Percentiles rank a stretch among this genome's conserved stretches.
These are phyloP conservation scores for Sugiyamaella americana DNA, from an alignment of 805 yeast genomes.

Conservation along the genomic window DNA sequence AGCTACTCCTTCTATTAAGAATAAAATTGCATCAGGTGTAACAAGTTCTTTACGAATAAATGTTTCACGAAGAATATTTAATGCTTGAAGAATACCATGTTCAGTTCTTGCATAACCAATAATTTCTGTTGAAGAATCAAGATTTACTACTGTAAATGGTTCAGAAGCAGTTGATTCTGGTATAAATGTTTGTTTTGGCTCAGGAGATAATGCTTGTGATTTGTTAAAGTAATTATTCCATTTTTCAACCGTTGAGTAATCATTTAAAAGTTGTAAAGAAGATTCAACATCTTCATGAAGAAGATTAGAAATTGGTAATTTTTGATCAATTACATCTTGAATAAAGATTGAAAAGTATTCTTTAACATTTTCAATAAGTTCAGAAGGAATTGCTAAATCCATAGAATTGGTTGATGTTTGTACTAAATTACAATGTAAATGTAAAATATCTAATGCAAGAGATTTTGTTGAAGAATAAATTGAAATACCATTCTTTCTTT, in stretches of 20 bases:
- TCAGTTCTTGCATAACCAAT: conserved; percentile 17
- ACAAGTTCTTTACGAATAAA: conserved; percentile 10
- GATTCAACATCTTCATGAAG: conserved; percentile 6
- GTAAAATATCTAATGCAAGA: conserved; percentile 12
- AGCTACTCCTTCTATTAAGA: conserved; percentile 19
- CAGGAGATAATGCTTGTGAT: conserved; percentile 1
- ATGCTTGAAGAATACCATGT: conserved; percentile 15
- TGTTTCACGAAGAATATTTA: conserved; percentile 14
- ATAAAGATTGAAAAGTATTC: conserved; percentile 11
- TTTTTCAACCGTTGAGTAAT: not conserved
- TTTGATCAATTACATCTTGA: conserved; percentile 10
- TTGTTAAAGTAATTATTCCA: conserved; percentile 7
- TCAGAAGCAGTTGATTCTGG: conserved; percentile 1
- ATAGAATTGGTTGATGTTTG: conserved; percentile 13
- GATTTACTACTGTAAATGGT: conserved; percentile 9
- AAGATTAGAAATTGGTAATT: conserved; percentile 1
- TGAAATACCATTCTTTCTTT: conserved; percentile 15
- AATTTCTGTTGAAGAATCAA: conserved; percentile 14
- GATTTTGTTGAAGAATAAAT: conserved; percentile 10
- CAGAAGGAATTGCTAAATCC: conserved; percentile 16
- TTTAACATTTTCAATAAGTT: conserved; percentile 10
- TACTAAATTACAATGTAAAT: conserved; percentile 17
- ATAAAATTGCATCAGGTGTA: conserved; percentile 18
- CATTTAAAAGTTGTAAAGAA: conserved; percentile 8
- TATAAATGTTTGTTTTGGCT: too few species aligned